Evolutionary conservation across 208 protist genomes (phyloP), one percentile per base, ranked within the genome.

Genomic region (Leptomonas seymouri): DNA sequence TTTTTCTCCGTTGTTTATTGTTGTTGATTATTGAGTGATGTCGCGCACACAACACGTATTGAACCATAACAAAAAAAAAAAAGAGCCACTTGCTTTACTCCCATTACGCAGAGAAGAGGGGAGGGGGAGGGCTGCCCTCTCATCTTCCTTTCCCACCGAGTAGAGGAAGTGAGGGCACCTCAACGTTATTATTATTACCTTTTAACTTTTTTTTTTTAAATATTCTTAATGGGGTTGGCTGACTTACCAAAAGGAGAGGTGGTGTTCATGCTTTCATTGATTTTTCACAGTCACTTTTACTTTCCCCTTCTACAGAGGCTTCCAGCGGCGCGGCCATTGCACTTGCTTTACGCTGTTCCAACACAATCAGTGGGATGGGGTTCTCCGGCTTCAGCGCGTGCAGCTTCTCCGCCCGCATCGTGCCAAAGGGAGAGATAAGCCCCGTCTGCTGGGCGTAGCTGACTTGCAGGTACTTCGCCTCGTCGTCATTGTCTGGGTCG

Each of bases 381-480:
- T 70, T 80, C 51, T 90, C 85, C 39, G 85, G 75, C 39, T 74
- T 85, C 42, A 63, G 45, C 16, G 59, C 65, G 36, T 81, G 77
- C 25, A 90, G 60, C 54, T 74, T 60, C 28, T 75, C 71, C 8
- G 81, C 81, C 30, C 86, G 84, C 18, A 68, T 31, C 0, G 56
- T 70, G 3, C 85, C 85, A 66, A 85, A 90, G 23, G 69, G 50
- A 1, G 85, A 90, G 31, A 90, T 87, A 31, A 78, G 34, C 18
- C 82, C 74, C 15, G 79, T 87, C 45, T 74, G 75, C 36, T 74
- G 72, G 36, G 78, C 83, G 66, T 90, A 90, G 25, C 76, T 85
- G 44, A 90, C 85, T 60, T 90, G 85, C 59, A 90, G 69, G 21
- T 76, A 76, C 62, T 87, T 86, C 2, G 67, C 46, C 41, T 73